Evolutionary conservation across 2,329 filamentous ascomycete species (phyloP).

Genomic region (Ophioceras dolichostomum): DNA sequence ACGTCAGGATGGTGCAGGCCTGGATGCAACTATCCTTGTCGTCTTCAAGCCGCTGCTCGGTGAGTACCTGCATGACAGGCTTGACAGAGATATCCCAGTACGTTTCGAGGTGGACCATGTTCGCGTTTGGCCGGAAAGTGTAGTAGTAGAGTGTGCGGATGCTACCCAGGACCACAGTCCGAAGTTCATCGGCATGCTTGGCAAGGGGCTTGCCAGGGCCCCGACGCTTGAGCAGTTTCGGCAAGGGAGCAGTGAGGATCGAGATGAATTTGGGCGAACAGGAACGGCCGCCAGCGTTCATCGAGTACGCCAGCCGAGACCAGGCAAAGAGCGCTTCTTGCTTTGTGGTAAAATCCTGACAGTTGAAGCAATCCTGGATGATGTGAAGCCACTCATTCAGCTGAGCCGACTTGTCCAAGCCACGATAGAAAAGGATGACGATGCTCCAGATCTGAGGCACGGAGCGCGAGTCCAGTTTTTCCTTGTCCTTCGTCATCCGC

Average conservation of each 20-base stretch:
- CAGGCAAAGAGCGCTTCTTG: conserved; percentile 73
- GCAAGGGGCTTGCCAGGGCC: conserved; percentile 26
- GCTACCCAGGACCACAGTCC: conserved; percentile 48
- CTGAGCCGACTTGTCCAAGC: conserved; percentile 58
- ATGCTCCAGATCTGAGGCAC: conserved; percentile 88
- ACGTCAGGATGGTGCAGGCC: conserved; percentile 59
- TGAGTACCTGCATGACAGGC: conserved; percentile 47
- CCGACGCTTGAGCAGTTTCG: conserved; percentile 51
- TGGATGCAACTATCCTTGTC: conserved; percentile 37
- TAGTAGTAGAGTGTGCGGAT: conserved; percentile 79
- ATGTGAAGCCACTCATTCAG: conserved; percentile 65
- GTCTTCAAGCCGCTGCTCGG: conserved; percentile 26
- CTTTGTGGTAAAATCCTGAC: conserved; percentile 56
- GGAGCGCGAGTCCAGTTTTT: conserved; percentile 45
- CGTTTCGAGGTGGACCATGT: conserved; percentile 52
- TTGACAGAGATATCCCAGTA: conserved; percentile 70
- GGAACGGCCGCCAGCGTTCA: conserved; percentile 49
- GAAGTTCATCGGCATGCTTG: conserved; percentile 45
- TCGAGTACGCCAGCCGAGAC: conserved; percentile 69
- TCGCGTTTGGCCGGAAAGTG: conserved; percentile 58
- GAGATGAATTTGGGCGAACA: conserved; percentile 38
- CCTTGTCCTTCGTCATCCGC: conserved; percentile 53
- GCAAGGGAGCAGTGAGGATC: conserved; percentile 53
- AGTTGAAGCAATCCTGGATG: conserved; percentile 76
- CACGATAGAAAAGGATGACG: conserved; percentile 65